Evolutionary conservation across 2,329 filamentous ascomycete species (phyloP), one percentile per base, ranked within the genome.

Genomic region (Nigrospora oryzae): DNA sequence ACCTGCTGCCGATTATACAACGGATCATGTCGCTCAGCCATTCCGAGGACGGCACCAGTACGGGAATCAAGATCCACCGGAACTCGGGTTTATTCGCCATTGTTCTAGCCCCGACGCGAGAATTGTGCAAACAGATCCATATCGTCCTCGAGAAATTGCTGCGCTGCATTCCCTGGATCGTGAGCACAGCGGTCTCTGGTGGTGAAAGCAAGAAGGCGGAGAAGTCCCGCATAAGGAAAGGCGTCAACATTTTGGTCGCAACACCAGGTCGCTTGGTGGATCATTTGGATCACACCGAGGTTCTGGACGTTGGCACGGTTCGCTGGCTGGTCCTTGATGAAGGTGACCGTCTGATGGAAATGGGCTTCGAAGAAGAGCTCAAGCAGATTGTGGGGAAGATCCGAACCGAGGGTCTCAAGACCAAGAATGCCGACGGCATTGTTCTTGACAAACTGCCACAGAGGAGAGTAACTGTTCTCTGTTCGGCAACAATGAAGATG

Each of bases 401-500:
- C 45, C 83, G 89, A 50, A 68, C 82, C 38, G 75, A 84, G 45
- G 66, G 71, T 30, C 62, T 84, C 16, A 70, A 75, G 34, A 75
- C 76, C 45, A 77, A 75, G 45, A 79, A 78, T 30, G 75, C 76
- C 34, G 79, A 81, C 42, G 73, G 75, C 5, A 67, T 75, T 4
- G 64, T 69, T 2, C 71, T 84, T 34, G 78, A 78, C 15, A 71
- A 84, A 4, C 73, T 95, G 8, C 84, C 89, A 0, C 80, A 80
- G 43, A 78, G 89, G 51, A 79, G 90, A 45, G 84, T 88, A 2
- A 97, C 93, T 0, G 76, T 98, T 4, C 76, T 98, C 3, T 98
- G 93, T 63, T 98, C 93, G 4, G 93, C 93, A 3, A 98, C 93
- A 0, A 86, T 98, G 83, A 96, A 96, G 69, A 90, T 95, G 81